Base-by-base conservation (phyloP, 2,329 filamentous ascomycete species). In the Curvularia verruculosa region DNA sequence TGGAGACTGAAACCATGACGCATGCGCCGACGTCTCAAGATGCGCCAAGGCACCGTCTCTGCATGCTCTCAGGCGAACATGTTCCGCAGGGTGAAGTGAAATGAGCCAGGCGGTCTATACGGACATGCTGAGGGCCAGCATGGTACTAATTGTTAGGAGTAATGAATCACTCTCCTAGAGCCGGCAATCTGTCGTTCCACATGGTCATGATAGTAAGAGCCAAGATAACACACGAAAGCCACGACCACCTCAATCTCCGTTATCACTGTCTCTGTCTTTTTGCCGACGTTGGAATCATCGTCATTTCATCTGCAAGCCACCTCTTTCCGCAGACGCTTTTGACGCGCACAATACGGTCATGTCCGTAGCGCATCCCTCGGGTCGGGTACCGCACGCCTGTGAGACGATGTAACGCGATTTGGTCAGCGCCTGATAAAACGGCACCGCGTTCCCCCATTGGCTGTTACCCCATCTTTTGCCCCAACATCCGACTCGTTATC, bases 391-490 rank as follows among this genome's bases (percentile, higher is more conserved):
- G 47, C 19, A 46, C 41, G 41, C 39, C 39, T 19, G n/a, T 12
- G 9, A 21, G 8, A 34, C 49, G 43, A 57, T 52, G 54, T 45
- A 52, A 48, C 47, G 26, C 58, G 28, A 26, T 41, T 49, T 15
- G 37, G 58, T 55, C 55, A 43, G 47, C 23, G 21, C 41, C 44
- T 43, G 59, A 54, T 49, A 57, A 45, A 41, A 41, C 44, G 36
- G 45, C 21, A 47, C 5, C 10, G 6, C 8, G 3, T n/a, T 28
- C 2, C 21, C 29, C 46, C 44, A 60, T 63, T 63, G 54, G 58
- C 48, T 40, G 13, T n/a, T 59, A 55, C 56, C 56, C 58, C 55
- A 60, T 60, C 43, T 58, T 60, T 58, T 45, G 12, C 31, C 40
- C 26, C 39, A 24, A 18, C 51, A 34, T 15, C 34, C 37, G 26